phyloP scores from a whole-genome alignment of 2,329 filamentous ascomycete species.

The Colletotrichum tofieldiae region DNA sequence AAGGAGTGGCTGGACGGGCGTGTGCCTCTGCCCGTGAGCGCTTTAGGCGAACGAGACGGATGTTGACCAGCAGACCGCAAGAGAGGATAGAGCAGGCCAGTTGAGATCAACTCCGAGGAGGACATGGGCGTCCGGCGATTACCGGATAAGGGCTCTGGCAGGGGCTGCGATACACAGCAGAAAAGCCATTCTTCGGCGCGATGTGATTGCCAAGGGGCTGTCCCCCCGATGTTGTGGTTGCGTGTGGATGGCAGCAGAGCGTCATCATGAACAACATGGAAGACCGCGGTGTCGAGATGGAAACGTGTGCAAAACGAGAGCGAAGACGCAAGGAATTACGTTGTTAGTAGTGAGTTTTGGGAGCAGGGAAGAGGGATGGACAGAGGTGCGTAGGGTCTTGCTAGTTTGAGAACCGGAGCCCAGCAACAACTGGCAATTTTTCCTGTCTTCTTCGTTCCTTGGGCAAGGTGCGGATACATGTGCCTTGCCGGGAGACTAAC shows the following conservation, averaged over 20 bases:
- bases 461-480: slow-evolving; percentile 3
- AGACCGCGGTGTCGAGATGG: slow-evolving; percentile 9
- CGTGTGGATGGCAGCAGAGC: slow-evolving; percentile 9
- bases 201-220: neutral
- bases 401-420: slow-evolving; percentile 29
- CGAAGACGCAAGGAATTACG: slow-evolving; percentile 20
- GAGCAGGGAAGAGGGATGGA: slow-evolving; percentile 30
- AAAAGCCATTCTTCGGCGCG: neutral
- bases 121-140: slow-evolving; percentile 30
- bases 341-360: neutral
- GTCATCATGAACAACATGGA: slow-evolving; percentile 36
- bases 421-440: slow-evolving; percentile 10
- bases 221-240: neutral
- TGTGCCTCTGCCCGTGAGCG: slow-evolving; percentile 26
- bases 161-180: slow-evolving; percentile 46
- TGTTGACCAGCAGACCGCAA: slow-evolving; percentile 1
- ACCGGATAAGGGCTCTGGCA: slow-evolving; percentile 45
- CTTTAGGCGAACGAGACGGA: slow-evolving; percentile 19
- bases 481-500: neutral
- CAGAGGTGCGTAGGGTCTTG: slow-evolving; percentile 19
- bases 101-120: slow-evolving; percentile 38
- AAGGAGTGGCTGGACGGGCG: slow-evolving; percentile 18
- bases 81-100: slow-evolving; percentile 25
- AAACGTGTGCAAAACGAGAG: slow-evolving; percentile 3
- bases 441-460: neutral